These are phyloP conservation scores for Lachnellula occidentalis DNA, from an alignment of 2,329 filamentous ascomycete genomes.

Conservation along the genomic window DNA sequence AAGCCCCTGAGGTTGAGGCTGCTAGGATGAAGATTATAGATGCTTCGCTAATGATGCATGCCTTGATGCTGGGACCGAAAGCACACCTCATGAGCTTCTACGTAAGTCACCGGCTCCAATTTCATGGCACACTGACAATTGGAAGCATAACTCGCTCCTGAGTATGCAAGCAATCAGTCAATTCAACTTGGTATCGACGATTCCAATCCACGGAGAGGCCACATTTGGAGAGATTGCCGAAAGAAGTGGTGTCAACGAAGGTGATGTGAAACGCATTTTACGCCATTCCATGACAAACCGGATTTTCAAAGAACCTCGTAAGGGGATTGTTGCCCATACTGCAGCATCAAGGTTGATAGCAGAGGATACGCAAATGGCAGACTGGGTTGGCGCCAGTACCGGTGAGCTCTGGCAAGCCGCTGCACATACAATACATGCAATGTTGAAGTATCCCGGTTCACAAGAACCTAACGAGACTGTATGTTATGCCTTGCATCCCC, in stretches of 20 bases:
- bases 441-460: conserved; percentile 7
- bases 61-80: conserved; percentile 3
- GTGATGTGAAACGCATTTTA: conserved; percentile 13
- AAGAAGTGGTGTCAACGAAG: conserved; percentile 10
- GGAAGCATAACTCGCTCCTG: background rate
- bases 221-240: conserved; percentile 21
- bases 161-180: conserved; percentile 21
- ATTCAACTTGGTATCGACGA: conserved; percentile 15
- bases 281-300: conserved; percentile 21
- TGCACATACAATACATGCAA: conserved; percentile 5
- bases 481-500: background rate
- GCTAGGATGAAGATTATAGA: background rate
- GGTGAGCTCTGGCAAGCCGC: conserved; percentile 22
- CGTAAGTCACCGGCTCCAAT: background rate
- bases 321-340: conserved; percentile 18
- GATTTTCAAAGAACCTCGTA: conserved; percentile 20
- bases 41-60: background rate
- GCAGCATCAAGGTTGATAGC: conserved; percentile 18
- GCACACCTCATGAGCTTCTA: conserved; percentile 1
- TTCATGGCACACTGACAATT: background rate
- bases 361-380: conserved; percentile 9
- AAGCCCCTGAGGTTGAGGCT: background rate
- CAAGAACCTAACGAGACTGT: conserved; percentile 7
- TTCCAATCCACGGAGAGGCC: conserved; percentile 16
- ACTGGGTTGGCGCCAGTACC: conserved; percentile 1